Evolutionary conservation across 441 rosid genomes (phyloP).

Genomic region (Bocquillonia castaneifolia): DNA sequence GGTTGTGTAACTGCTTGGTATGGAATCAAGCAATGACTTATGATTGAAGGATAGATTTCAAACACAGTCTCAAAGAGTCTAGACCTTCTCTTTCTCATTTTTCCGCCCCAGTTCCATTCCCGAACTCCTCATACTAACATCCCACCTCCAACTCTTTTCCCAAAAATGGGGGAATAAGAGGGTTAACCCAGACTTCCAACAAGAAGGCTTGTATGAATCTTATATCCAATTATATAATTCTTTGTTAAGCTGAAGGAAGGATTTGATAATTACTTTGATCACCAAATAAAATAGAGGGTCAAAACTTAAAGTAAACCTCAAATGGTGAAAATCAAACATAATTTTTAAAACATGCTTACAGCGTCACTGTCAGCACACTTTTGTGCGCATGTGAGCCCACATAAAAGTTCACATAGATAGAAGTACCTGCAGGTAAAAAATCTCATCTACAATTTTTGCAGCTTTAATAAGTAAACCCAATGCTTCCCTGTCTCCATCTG

Average conservation of each 20-base stretch:
- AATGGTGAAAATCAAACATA: neutral
- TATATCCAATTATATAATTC: neutral
- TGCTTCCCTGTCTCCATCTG: constrained; percentile 63
- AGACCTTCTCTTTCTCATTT: too few relatives aligned
- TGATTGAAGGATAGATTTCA: neutral
- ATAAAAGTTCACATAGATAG: neutral
- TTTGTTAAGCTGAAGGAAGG: neutral
- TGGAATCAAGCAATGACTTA: neutral
- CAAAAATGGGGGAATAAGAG: neutral
- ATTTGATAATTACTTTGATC: neutral
- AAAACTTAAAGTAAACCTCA: neutral
- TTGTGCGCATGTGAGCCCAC: neutral
- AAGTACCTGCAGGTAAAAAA: constrained; percentile 71
- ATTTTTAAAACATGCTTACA: neutral
- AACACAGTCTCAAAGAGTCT: too few relatives aligned
- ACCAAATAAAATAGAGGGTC: neutral
- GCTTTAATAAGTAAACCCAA: constrained; percentile 65
- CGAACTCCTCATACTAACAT: neutral
- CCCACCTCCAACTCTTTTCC: neutral
- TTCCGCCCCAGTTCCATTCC: neutral
- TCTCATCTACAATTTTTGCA: constrained; percentile 74
- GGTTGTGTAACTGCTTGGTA: neutral
- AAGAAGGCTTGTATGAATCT: neutral
- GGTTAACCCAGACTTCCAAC: neutral
- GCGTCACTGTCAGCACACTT: neutral